Conservation (phyloP, 2,329 filamentous ascomycete genomes). For the Raffaelea arxii region DNA sequence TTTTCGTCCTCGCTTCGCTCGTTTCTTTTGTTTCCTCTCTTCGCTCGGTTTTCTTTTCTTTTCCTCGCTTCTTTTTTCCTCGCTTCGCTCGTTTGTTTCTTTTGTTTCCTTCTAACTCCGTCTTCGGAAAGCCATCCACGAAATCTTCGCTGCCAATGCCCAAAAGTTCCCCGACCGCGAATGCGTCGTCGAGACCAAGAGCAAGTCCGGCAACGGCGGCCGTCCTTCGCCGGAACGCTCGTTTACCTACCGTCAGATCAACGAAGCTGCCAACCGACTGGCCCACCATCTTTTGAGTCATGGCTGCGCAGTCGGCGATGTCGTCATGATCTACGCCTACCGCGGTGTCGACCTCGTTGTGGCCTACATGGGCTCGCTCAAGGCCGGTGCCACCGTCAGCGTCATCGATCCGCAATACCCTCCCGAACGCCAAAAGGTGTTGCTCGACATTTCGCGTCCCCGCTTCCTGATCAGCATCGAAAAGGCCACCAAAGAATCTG, state of each 20-base stretch:
- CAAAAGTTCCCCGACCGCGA: constrained; percentile 51
- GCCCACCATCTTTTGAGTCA: constrained; percentile 68
- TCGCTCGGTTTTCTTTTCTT: not conserved
- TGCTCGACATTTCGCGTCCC: constrained; percentile 70
- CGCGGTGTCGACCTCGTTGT: constrained; percentile 53
- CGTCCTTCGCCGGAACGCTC: constrained; percentile 49
- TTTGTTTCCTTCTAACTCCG: not conserved
- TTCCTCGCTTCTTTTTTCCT: not conserved
- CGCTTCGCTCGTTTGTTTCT: not conserved
- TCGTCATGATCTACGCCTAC: constrained; percentile 88
- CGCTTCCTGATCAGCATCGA: constrained; percentile 63
- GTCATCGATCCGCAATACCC: constrained; percentile 78
- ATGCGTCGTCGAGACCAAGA: constrained; percentile 41
- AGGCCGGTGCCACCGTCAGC: constrained; percentile 49
- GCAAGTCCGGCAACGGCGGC: too few species aligned
- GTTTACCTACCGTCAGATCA: constrained; percentile 81
- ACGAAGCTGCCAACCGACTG: constrained; percentile 71
- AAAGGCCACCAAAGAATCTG: constrained; percentile 57
- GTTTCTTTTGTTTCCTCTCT: not conserved
- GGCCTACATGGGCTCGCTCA: constrained; percentile 67
- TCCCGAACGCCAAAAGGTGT: constrained; percentile 69
- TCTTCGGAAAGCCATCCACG: constrained; percentile 52
- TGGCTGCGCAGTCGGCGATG: constrained; percentile 69
- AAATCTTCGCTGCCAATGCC: constrained; percentile 60
- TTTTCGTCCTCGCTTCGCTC: not conserved